phyloP scores from a whole-genome alignment of 305 asterid species.

The Euphrasia arctica region DNA sequence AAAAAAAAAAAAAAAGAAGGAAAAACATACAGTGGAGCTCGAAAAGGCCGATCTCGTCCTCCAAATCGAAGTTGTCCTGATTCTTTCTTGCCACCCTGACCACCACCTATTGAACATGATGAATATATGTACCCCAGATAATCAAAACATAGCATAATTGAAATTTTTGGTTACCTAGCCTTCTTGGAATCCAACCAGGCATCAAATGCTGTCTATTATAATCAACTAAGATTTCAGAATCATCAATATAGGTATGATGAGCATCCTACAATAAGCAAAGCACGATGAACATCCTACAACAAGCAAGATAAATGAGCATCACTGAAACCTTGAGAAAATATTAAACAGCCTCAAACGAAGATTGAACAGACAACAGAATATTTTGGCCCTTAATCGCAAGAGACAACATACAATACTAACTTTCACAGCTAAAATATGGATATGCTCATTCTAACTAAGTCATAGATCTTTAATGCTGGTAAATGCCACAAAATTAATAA shows the following conservation, averaged over 20 bases:
- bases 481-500: neutral
- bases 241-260: constrained; percentile 70
- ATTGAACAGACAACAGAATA: neutral
- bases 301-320: constrained; percentile 15
- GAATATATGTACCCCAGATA: constrained; percentile 10
- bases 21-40: constrained; percentile 77
- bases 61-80: constrained; percentile 98
- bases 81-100: constrained; percentile 96
- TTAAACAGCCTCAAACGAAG: neutral
- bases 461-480: constrained; percentile 7
- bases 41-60: constrained; percentile 95
- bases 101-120: constrained; percentile 64
- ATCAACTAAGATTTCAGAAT: constrained; percentile 87
- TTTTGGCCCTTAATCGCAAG: constrained; percentile 16
- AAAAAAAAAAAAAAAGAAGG: too few relatives aligned
- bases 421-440: constrained; percentile 14
- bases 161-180: constrained; percentile 56
- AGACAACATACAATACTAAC: neutral
- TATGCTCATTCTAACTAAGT: constrained; percentile 2
- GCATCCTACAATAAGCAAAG: constrained; percentile 55
- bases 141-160: constrained; percentile 8
- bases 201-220: constrained; percentile 91
- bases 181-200: constrained; percentile 99
- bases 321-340: constrained; percentile 20
- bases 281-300: constrained; percentile 66